These are phyloP conservation scores for Nicotiana tabacum DNA, from an alignment of 257 asterid genomes.

Conservation along the genomic window DNA sequence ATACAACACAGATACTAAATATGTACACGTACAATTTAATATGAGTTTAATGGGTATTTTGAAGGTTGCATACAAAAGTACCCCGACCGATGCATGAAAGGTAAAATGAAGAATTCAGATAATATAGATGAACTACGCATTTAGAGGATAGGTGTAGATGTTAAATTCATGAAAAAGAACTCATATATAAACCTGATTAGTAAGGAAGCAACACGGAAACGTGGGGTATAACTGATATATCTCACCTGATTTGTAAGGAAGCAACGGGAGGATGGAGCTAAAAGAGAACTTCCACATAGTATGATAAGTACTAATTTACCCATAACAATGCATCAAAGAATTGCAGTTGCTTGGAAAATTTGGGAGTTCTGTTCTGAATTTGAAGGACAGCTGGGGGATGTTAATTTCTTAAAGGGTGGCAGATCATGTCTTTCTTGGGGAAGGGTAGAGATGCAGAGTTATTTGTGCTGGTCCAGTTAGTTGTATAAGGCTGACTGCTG, in stretches of 20 bases:
- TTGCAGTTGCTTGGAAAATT: background rate
- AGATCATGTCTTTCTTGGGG: background rate
- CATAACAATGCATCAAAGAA: background rate
- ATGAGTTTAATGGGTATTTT: background rate
- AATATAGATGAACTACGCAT: background rate
- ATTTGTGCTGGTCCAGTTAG: background rate
- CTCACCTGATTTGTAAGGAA: background rate
- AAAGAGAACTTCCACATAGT: background rate
- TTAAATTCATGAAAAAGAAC: background rate
- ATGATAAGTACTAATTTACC: background rate
- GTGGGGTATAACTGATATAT: background rate
- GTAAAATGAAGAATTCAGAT: background rate
- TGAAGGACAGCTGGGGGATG: background rate
- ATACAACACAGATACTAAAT: background rate
- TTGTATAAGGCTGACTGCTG: background rate
- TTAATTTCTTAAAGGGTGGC: background rate
- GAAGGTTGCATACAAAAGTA: background rate
- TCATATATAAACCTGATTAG: background rate
- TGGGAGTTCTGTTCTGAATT: background rate
- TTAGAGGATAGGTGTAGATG: background rate
- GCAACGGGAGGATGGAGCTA: background rate
- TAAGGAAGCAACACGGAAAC: background rate
- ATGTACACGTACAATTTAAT: background rate
- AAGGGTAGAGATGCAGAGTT: conserved; percentile 1
- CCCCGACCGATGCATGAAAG: background rate